These are phyloP conservation scores for Sodiomyces alkalinus DNA, from an alignment of 2,329 filamentous ascomycete genomes.

Conservation along the genomic window DNA sequence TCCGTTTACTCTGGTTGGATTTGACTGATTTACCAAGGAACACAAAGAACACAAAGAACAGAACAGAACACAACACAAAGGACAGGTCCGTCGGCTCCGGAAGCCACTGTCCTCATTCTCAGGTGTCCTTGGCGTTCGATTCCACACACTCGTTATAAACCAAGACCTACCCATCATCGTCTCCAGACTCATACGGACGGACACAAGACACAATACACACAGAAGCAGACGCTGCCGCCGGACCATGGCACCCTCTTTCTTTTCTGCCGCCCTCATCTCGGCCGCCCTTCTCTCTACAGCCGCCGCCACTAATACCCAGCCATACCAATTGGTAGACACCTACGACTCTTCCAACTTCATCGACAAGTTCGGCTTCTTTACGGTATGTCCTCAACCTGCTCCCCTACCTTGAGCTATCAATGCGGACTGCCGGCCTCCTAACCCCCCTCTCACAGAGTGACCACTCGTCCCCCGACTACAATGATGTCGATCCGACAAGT, in stretches of 20 bases:
- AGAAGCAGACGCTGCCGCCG: no score
- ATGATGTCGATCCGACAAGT: slow-evolving; percentile 39
- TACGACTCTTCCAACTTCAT: slow-evolving; percentile 25
- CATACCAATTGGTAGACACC: slow-evolving; percentile 6
- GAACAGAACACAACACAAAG: no score
- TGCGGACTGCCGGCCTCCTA: neutral
- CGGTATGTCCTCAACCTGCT: no score
- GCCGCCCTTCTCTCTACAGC: slow-evolving; percentile 5
- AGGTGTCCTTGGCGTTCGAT: no score
- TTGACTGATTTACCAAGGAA: no score
- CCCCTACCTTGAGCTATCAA: no score
- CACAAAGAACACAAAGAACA: no score
- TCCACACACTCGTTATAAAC: neutral
- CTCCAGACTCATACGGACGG: no score
- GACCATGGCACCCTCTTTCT: slow-evolving; percentile 7
- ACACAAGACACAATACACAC: no score
- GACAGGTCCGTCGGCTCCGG: no score
- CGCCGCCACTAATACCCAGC: slow-evolving; percentile 2
- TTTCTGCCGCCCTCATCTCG: slow-evolving; percentile 6
- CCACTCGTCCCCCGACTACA: slow-evolving; percentile 7
- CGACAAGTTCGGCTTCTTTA: slow-evolving; percentile 28
- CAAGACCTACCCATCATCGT: neutral
- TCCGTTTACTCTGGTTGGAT: no score
- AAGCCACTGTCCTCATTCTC: no score
- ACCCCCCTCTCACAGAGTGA: slow-evolving; percentile 4